Evolutionary conservation across 331 rosid genomes (phyloP).

Genomic region (Pyrus hybrid): DNA sequence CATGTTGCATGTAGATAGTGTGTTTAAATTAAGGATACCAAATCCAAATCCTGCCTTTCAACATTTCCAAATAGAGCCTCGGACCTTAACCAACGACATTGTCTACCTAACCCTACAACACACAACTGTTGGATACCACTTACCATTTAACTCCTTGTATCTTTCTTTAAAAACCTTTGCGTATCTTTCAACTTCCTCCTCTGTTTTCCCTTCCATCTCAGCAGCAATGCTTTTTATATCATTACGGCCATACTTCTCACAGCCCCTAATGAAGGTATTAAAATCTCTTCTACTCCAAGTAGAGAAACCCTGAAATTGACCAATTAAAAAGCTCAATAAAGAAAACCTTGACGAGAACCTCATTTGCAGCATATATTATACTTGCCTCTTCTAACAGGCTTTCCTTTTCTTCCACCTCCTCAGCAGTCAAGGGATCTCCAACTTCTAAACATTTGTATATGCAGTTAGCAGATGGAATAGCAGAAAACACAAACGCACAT

Average conservation of each 20-base stretch:
- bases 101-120: neutral
- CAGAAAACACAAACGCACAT: neutral
- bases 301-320: slow-evolving; percentile 69
- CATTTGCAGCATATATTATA: slow-evolving; percentile 5
- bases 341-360: slow-evolving; percentile 1
- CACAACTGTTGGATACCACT: slow-evolving; percentile 9
- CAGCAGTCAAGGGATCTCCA: slow-evolving; percentile 95
- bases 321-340: slow-evolving; percentile 22
- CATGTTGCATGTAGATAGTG: neutral
- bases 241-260: slow-evolving; percentile 93
- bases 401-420: slow-evolving; percentile 93
- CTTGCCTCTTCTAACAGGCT: slow-evolving; percentile 70
- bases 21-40: neutral
- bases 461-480: slow-evolving; percentile 7
- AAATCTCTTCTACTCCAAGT: slow-evolving; percentile 96
- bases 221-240: slow-evolving; percentile 83
- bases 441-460: slow-evolving; percentile 41
- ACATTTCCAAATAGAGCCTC: neutral
- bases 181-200: slow-evolving; percentile 94
- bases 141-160: slow-evolving; percentile 91
- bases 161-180: slow-evolving; percentile 80
- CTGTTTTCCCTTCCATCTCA: slow-evolving; percentile 95
- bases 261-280: slow-evolving; percentile 91
- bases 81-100: neutral
- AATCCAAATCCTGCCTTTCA: neutral